Evolutionary conservation across 2,329 filamentous ascomycete species (phyloP).

Genomic region (Penicillium paneum): DNA sequence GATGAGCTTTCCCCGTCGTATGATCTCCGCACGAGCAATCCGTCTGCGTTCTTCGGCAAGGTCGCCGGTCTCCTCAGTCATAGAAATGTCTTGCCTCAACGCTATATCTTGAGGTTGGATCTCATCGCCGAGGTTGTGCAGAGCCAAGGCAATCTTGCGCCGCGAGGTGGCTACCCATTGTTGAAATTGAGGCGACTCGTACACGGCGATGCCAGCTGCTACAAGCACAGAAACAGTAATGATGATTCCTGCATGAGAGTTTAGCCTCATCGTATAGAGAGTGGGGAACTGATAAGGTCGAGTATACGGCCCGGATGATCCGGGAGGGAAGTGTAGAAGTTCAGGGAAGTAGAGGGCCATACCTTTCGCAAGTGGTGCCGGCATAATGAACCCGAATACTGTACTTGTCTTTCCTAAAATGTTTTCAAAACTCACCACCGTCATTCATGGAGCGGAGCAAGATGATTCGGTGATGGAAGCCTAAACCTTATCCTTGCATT

Average conservation of each 20-base stretch:
- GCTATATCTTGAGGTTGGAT: constrained; percentile 48
- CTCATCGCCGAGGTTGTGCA: constrained; percentile 60
- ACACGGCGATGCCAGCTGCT: constrained; percentile 61
- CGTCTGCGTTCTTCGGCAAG: constrained; percentile 46
- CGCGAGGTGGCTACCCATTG: constrained; percentile 61
- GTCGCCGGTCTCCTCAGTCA: constrained; percentile 45
- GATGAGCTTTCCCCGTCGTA: constrained; percentile 41
- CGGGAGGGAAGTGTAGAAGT: constrained; percentile 2
- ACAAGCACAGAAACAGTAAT: constrained; percentile 60
- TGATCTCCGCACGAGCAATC: constrained; percentile 45
- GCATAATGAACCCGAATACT: constrained; percentile 35
- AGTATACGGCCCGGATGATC: constrained; percentile 27
- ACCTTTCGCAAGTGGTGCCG: constrained; percentile 50
- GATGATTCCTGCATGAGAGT: constrained; percentile 53
- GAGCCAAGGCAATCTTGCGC: constrained; percentile 58
- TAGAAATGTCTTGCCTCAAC: constrained; percentile 44
- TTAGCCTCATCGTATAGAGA: constrained; percentile 6
- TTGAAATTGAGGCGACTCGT: constrained; percentile 62
- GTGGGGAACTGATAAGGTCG: constrained; percentile 27
- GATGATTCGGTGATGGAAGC: constrained; percentile 21
- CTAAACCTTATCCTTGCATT: constrained; percentile 17
- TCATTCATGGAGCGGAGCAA: background rate
- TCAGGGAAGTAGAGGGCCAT: constrained; percentile 16
- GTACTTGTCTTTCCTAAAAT: background rate
- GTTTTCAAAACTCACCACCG: background rate